phyloP scores from a whole-genome alignment of 345 rosid genomes.

The Sapria himalayana region DNA sequence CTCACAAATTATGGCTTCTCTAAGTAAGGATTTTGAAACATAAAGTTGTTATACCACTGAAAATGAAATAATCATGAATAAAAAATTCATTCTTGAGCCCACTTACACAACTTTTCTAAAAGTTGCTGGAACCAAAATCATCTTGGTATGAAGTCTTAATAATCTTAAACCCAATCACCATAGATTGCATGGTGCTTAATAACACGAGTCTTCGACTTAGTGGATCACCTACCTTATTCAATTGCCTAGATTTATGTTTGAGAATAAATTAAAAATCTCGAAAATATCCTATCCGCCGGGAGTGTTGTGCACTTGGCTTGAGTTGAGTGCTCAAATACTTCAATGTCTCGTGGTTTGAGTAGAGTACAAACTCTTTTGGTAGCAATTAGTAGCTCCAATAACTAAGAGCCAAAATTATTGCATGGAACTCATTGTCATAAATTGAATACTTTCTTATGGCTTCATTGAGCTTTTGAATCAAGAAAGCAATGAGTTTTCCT shows the following conservation, averaged over 20 bases:
- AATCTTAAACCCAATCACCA: neutral
- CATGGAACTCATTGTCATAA: neutral
- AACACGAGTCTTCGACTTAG: neutral
- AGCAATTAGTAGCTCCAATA: neutral
- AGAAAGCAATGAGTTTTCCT: neutral
- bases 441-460: neutral
- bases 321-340: neutral
- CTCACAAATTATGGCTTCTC: neutral
- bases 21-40: neutral
- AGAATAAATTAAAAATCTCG: neutral
- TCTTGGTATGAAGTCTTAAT: neutral
- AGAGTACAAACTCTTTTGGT: neutral
- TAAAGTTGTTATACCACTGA: neutral
- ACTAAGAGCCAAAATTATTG: neutral
- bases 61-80: neutral
- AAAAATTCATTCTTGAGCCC: neutral
- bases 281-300: neutral
- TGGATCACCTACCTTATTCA: neutral
- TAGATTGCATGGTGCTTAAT: neutral
- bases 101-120: neutral
- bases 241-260: neutral
- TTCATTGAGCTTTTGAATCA: neutral
- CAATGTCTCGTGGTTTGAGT: conserved; percentile 3
- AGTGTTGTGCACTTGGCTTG: neutral
- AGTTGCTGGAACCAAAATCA: neutral